Evolutionary conservation across 2,329 filamentous ascomycete genomes (phyloP), one percentile per base, ranked within the genome.

Genomic region (Neopestalotiopsis sp.): DNA sequence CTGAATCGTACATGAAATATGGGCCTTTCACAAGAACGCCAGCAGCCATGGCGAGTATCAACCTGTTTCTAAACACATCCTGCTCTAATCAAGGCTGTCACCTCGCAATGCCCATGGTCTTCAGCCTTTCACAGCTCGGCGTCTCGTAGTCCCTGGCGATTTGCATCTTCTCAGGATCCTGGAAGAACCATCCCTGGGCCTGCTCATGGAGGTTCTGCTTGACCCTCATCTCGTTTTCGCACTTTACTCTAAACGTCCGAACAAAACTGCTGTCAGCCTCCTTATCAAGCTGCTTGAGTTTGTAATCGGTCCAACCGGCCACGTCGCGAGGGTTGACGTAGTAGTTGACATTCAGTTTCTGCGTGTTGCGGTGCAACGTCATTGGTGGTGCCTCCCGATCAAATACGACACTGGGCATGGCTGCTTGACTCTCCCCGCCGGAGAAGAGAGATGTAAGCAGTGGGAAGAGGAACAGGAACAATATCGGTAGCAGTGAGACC

Each of bases 381-480:
- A 93, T 89, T 2, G 94, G 94, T 14, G 90, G 85, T 60, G 86
- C 80, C 1, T 94, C 86, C 6, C 83, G 81, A 77, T 97, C 93
- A 79, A 96, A 97, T 71, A 91, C 89, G 82, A 97, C 90, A 32
- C 84, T 84, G 3, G 95, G 95, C 13, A 90, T 80, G 7, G 83
- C 86, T 9, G 88, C 80, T 34, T 87, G 80, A 32, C 84, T 80
- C 24, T 85, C 81, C 24, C 81, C 79, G 67, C 87, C 84, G 20
- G 89, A 87, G 79, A 97, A 94, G 32, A 97, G 81, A 1, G 92
- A 95, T 24, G 93, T 94, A 68, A 98, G 84, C 32, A 97, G 86
- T 0, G 94, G 93, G 71, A 95, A 89, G 68, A 98, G 84, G 78
- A 99, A 97, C 75, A 99, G 90, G 72, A 99, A 85, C 67, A 99